These are phyloP conservation scores for Mycotypha africana DNA, from an alignment of 371 early-diverging fungal genomes.

Conservation along the genomic window DNA sequence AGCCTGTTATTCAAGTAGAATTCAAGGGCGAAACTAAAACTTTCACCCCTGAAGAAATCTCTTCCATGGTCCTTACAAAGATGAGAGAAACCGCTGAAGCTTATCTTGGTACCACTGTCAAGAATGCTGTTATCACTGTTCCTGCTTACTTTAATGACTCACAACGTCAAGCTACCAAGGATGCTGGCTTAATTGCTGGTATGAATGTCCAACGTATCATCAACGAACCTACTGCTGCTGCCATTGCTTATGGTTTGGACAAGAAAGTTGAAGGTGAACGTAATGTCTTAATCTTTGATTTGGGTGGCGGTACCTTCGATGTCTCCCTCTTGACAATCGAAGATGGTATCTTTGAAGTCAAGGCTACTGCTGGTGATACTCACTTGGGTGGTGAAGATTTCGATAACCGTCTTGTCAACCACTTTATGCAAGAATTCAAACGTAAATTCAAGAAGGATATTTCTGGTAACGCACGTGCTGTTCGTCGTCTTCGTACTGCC, in stretches of 20 bases:
- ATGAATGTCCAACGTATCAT: conserved; percentile 91
- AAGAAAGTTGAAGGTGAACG: conserved; percentile 55
- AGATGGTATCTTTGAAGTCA: conserved; percentile 79
- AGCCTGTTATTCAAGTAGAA: background rate
- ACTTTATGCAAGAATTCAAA: conserved; percentile 75
- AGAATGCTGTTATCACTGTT: conserved; percentile 77
- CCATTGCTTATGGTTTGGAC: conserved; percentile 89
- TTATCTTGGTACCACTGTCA: conserved; percentile 78
- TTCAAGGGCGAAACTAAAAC: background rate
- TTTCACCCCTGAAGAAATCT: background rate
- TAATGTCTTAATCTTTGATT: conserved; percentile 81
- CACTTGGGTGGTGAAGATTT: conserved; percentile 49
- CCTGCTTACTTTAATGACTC: conserved; percentile 79
- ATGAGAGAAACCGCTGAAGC: conserved; percentile 94
- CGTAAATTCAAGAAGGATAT: conserved; percentile 73
- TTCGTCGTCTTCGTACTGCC: conserved; percentile 82
- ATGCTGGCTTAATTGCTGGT: conserved; percentile 92
- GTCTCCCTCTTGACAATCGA: conserved; percentile 84
- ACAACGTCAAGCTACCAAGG: conserved; percentile 96
- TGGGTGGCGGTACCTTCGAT: conserved; percentile 46
- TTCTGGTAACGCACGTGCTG: conserved; percentile 68
- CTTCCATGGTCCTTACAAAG: conserved; percentile 53
- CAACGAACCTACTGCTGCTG: conserved; percentile 97
- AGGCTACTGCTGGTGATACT: conserved; percentile 87
- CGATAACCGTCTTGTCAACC: conserved; percentile 75